phyloP scores from a whole-genome alignment of 345 rosid genomes.

The Salix dunnii region DNA sequence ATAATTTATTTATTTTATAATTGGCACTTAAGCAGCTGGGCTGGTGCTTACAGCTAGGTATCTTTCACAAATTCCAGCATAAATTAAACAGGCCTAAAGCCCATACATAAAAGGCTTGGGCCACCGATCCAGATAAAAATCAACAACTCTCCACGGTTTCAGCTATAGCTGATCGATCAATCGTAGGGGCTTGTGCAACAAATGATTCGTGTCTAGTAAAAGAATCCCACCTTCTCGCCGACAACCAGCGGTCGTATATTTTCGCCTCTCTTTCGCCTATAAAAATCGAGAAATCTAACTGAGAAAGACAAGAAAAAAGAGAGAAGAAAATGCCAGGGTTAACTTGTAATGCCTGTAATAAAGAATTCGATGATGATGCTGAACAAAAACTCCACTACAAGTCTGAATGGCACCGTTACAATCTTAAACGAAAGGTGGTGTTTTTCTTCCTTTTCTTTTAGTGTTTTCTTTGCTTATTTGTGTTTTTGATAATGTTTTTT shows the following conservation, averaged over 20 bases:
- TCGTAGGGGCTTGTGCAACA: neutral
- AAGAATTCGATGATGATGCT: constrained; percentile 64
- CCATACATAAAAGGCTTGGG: no score
- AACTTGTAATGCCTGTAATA: constrained; percentile 93
- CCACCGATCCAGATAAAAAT: no score
- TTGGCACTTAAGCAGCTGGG: no score
- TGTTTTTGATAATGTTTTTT: neutral
- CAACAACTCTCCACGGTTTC: neutral
- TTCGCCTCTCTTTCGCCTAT: neutral
- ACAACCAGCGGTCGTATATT: constrained; percentile 8
- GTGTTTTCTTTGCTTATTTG: neutral
- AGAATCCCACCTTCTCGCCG: constrained; percentile 1
- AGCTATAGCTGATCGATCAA: no score
- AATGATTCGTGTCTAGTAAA: neutral
- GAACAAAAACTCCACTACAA: constrained; percentile 85
- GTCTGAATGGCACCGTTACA: constrained; percentile 99
- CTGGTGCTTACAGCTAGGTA: no score
- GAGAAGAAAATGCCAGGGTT: constrained; percentile 52
- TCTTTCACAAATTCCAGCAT: no score
- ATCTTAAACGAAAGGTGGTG: constrained; percentile 90
- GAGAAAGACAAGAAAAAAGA: neutral
- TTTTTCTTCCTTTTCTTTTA: neutral
- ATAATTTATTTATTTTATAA: no score
- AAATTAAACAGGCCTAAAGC: no score
- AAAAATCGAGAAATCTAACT: neutral